phyloP scores from a whole-genome alignment of 768 basidiomycete genomes.

The Calocybe gangraenosa region DNA sequence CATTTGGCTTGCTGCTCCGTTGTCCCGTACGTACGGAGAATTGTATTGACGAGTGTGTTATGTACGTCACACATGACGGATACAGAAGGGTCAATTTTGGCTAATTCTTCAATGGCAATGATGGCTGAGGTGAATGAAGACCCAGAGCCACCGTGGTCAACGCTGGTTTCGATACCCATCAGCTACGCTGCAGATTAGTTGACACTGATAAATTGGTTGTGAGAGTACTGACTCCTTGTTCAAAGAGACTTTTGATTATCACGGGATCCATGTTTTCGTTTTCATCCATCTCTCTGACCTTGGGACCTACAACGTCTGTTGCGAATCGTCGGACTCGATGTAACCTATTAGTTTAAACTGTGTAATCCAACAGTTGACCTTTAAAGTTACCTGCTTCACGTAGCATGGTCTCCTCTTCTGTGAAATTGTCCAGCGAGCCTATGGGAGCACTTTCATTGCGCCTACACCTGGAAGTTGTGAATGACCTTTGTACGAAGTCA shows the following conservation, averaged over 20 bases:
- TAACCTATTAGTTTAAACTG: background rate
- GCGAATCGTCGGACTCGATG: constrained; percentile 82
- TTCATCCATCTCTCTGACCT: constrained; percentile 97
- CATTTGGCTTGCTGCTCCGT: constrained; percentile 85
- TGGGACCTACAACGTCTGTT: constrained; percentile 82
- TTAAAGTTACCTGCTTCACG: constrained; percentile 73
- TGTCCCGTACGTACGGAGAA: constrained; percentile 82
- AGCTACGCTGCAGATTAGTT: constrained; percentile 45
- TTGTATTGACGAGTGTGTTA: constrained; percentile 96
- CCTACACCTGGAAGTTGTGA: constrained; percentile 32
- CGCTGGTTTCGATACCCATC: constrained; percentile 95
- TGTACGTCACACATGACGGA: constrained; percentile 98
- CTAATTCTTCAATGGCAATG: constrained; percentile 95
- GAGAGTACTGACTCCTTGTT: constrained; percentile 74
- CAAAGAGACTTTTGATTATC: constrained; percentile 85
- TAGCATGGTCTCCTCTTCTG: constrained; percentile 93
- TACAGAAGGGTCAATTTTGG: constrained; percentile 93
- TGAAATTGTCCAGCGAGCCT: constrained; percentile 76
- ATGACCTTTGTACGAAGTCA: constrained; percentile 22
- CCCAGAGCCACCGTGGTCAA: constrained; percentile 82
- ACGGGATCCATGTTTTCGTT: constrained; percentile 89
- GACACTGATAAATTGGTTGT: background rate
- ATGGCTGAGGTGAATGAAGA: constrained; percentile 93
- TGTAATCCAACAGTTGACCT: background rate
- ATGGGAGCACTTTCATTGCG: constrained; percentile 25